Conservation (phyloP, 768 basidiomycete species). For the Suillus tomentosus region DNA sequence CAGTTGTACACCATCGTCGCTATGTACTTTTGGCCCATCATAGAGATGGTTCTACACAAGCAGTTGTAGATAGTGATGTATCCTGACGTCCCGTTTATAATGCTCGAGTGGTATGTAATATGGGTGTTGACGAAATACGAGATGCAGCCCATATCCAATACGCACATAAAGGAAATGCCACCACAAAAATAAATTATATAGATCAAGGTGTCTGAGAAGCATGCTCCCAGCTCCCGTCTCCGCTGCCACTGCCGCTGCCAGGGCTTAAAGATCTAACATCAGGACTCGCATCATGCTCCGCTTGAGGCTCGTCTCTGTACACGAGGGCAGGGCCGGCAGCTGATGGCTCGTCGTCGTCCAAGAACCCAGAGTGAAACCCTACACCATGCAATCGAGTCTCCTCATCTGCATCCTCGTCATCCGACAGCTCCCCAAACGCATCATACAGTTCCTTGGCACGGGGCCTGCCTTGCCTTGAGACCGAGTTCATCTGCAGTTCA, state of each 20-base stretch:
- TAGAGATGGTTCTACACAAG: background rate
- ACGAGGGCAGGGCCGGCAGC: conserved; percentile 31
- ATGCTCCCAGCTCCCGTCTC: conserved; percentile 78
- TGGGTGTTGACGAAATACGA: background rate
- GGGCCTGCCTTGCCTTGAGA: conserved; percentile 49
- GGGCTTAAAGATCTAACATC: conserved; percentile 32
- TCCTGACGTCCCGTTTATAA: background rate
- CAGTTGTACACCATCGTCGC: background rate
- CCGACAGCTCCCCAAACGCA: conserved; percentile 90
- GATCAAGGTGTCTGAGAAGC: conserved; percentile 44
- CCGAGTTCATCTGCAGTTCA: conserved; percentile 75
- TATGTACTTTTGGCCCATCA: background rate
- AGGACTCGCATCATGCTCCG: conserved; percentile 15
- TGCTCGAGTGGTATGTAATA: background rate
- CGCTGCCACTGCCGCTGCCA: conserved; percentile 49
- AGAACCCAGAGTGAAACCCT: conserved; percentile 77
- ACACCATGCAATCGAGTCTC: conserved; percentile 58
- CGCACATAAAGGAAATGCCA: background rate
- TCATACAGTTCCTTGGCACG: conserved; percentile 92
- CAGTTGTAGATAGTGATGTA: background rate
- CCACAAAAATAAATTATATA: background rate
- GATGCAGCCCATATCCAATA: background rate
- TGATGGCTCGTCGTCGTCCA: conserved; percentile 74
- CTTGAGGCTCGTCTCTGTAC: conserved; percentile 59
- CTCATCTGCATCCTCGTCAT: conserved; percentile 80